These are phyloP conservation scores for Ophiosphaerella herpotricha DNA, from an alignment of 2,329 filamentous ascomycete species.

Conservation along the genomic window DNA sequence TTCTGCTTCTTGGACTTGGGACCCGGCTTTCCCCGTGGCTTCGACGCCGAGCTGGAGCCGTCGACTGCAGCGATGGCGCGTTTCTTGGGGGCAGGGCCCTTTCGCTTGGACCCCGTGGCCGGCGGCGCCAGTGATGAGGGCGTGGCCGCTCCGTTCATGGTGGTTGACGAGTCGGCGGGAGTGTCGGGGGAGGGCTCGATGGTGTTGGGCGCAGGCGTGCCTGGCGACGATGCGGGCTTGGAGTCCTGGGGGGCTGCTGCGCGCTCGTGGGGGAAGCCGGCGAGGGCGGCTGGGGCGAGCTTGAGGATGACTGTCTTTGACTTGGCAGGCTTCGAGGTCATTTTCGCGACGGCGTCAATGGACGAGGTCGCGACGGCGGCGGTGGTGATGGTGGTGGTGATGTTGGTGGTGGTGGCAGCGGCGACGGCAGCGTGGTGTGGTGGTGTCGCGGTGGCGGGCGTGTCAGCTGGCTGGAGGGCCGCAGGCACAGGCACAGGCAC, in stretches of 20 bases:
- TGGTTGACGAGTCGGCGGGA: slow-evolving; percentile 49
- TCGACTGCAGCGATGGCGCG: slow-evolving; percentile 62
- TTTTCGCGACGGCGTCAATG: slow-evolving; percentile 30
- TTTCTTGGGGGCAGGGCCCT: slow-evolving; percentile 71
- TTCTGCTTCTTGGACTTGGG: slow-evolving; percentile 95
- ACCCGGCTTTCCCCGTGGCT: slow-evolving; percentile 82
- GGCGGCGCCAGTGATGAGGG: slow-evolving; percentile 51
- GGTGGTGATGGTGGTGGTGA: slow-evolving; percentile 10
- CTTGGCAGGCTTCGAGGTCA: slow-evolving; percentile 41
- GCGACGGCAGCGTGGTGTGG: neutral
- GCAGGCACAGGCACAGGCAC: no score
- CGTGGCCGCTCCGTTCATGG: slow-evolving; percentile 39
- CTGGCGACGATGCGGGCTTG: slow-evolving; percentile 46
- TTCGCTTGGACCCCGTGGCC: slow-evolving; percentile 68
- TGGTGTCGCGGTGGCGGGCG: neutral
- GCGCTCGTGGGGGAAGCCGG: slow-evolving; percentile 34
- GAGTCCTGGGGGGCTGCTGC: slow-evolving; percentile 30
- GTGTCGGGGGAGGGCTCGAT: slow-evolving; percentile 44
- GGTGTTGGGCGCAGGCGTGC: slow-evolving; percentile 40
- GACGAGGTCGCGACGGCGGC: slow-evolving; percentile 24
- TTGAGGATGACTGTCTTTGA: slow-evolving; percentile 39
- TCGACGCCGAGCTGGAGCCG: slow-evolving; percentile 55
- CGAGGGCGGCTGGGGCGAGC: slow-evolving; percentile 37
- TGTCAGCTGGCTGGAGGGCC: neutral
- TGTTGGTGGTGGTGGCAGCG: slow-evolving; percentile 14